Evolutionary conservation across 345 rosid species (phyloP).

Genomic region (Viola odorata): DNA sequence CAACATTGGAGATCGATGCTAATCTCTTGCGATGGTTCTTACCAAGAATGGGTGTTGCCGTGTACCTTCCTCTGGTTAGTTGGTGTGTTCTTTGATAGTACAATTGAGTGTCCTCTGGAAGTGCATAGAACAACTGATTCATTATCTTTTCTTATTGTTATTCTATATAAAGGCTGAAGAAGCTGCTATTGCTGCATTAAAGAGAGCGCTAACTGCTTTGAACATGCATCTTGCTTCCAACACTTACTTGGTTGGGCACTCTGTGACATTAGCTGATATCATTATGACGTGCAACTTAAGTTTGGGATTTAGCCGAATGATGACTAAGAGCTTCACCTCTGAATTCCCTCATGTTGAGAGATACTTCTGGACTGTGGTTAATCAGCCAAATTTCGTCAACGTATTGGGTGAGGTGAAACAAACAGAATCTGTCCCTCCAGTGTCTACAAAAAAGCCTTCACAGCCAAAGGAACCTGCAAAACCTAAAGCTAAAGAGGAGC

Average conservation of each 20-base stretch:
- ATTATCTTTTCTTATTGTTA: background rate
- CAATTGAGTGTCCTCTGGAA: background rate
- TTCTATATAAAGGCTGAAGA: conserved; percentile 64
- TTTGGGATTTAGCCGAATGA: conserved; percentile 39
- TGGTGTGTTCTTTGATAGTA: background rate
- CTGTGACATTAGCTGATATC: conserved; percentile 84
- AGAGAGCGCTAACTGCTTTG: conserved; percentile 71
- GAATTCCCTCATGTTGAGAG: conserved; percentile 98
- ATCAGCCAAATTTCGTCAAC: conserved; percentile 84
- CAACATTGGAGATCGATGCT: conserved; percentile 70
- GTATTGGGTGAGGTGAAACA: conserved; percentile 81
- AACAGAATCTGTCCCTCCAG: conserved; percentile 55
- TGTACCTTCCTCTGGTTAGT: conserved; percentile 74
- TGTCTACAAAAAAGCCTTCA: conserved; percentile 47
- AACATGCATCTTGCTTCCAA: conserved; percentile 63
- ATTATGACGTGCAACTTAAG: conserved; percentile 63
- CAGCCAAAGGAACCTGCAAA: conserved; percentile 29
- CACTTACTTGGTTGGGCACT: conserved; percentile 86
- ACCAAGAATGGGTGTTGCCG: conserved; percentile 54
- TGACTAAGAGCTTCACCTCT: conserved; percentile 77
- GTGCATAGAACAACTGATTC: background rate
- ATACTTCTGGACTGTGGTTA: conserved; percentile 93
- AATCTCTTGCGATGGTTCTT: conserved; percentile 47
- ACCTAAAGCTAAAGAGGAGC: conserved; percentile 49
- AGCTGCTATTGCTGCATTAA: conserved; percentile 57